These are phyloP conservation scores for Fusarium chlamydosporum DNA, from an alignment of 2,329 filamentous ascomycete genomes.

Conservation along the genomic window DNA sequence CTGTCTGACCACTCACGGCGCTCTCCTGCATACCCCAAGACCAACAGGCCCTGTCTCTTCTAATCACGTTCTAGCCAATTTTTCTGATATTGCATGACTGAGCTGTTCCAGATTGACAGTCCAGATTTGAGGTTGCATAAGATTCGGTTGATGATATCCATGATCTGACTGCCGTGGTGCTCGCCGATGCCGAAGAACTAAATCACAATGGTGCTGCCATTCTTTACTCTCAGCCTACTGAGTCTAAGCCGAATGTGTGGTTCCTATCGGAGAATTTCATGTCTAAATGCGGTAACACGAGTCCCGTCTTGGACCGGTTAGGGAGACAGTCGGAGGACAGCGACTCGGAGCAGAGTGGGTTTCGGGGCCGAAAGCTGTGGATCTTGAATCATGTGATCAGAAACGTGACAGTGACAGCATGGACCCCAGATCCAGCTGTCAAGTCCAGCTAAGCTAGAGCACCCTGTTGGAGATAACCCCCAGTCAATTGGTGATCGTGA, in stretches of 20 bases:
- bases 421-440: constrained; percentile 35
- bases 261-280: constrained; percentile 19
- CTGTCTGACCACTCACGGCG: constrained; percentile 34
- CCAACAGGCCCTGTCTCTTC: constrained; percentile 24
- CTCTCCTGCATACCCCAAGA: constrained; percentile 37
- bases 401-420: constrained; percentile 35
- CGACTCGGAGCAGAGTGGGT: constrained; percentile 10
- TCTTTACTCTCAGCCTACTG: constrained; percentile 1
- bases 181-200: constrained; percentile 30
- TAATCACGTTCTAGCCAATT: constrained; percentile 28
- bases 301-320: constrained; percentile 10
- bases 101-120: constrained; percentile 36
- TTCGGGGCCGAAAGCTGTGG: constrained; percentile 36
- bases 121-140: constrained; percentile 40
- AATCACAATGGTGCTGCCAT: constrained; percentile 1
- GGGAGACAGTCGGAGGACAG: background rate
- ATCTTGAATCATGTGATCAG: constrained; percentile 36
- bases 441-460: constrained; percentile 29
- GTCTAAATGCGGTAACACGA: constrained; percentile 9
- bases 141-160: constrained; percentile 35
- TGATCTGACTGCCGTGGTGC: constrained; percentile 29
- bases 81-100: constrained; percentile 3
- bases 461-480: constrained; percentile 31
- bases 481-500: constrained; percentile 20
- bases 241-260: constrained; percentile 4